Evolutionary conservation across 192 early-diverging fungal genomes (phyloP), one percentile per base, ranked within the genome.

Genomic region (Bifiguratus adelaidae): DNA sequence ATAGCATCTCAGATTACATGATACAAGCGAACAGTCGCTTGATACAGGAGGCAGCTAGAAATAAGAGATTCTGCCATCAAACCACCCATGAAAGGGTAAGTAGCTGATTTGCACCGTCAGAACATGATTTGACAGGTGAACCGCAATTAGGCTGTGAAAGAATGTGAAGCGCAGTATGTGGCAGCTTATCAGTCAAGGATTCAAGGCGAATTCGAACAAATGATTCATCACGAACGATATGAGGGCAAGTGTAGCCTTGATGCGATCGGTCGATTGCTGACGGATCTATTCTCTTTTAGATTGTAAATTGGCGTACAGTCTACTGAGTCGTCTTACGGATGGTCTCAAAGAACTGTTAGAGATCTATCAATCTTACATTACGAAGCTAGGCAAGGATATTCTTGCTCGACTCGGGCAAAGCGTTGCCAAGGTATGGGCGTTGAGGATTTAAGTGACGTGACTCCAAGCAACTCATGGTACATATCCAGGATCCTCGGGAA

Each of bases 81-180:
- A 78, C 80, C 20, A 87, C 86, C 3, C 68, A 76, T 53, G 69
- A 70, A 22, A 73, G 77, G 41, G 80, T 86, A 57, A 20, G 64
- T 27, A 30, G 9, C 15, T 6, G 18, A 30, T 55, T 26, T 32
- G 7, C 5, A 20, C 11, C 11, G 22, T 30, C 12, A 30, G 12
- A 30, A 8, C 13, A 41, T 12, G 8, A 23, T 27, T 22, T 49
- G 3, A n/a, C 0, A 48, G 15, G n/a, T 5, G 30, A 34, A 19
- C 6, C 5, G 9, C n/a, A 23, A 12, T 26, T 55, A 78, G 74
- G 47, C 81, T 33, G 56, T 83, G 12, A 72, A 70, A 56, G 85
- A 85, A 53, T 88, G 78, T 44, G 82, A 88, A 52, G 60, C 66
- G 2, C 81, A 88, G 46, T 92, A 83, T 48, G 72, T 89, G 22